These are phyloP conservation scores for Cornus kousa DNA, from an alignment of 148 eudicot genomes.

Conservation along the genomic window DNA sequence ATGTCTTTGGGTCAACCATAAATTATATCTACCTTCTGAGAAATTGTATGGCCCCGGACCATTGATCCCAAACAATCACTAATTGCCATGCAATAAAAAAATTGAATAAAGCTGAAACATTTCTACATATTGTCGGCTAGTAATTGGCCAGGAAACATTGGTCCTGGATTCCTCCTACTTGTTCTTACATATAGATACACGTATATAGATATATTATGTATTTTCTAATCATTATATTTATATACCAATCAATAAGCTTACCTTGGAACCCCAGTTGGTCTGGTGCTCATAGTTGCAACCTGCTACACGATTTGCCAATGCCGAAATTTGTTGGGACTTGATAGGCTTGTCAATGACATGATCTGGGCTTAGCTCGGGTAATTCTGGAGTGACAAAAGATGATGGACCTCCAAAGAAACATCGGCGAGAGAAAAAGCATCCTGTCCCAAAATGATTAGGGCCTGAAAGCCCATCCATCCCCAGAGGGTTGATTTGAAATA, in stretches of 20 bases:
- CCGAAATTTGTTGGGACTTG: conserved; percentile 1
- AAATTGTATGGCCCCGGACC: too few relatives aligned
- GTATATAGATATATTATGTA: too few relatives aligned
- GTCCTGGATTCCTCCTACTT: too few relatives aligned
- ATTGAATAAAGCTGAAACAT: too few relatives aligned
- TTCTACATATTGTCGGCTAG: too few relatives aligned
- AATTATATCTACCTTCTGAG: too few relatives aligned
- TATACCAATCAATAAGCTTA: not conserved
- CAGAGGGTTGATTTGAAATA: conserved; percentile 36
- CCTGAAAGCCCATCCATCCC: conserved; percentile 71
- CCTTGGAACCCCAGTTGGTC: conserved; percentile 42
- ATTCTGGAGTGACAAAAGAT: conserved; percentile 11
- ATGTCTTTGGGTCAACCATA: too few relatives aligned
- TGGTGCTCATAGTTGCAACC: conserved; percentile 31
- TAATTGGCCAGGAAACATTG: too few relatives aligned
- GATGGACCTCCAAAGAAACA: conserved; percentile 44
- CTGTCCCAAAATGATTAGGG: conserved; percentile 61
- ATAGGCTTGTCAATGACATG: conserved; percentile 15
- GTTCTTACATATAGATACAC: too few relatives aligned
- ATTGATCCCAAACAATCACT: too few relatives aligned
- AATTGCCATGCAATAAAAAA: too few relatives aligned
- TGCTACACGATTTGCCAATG: conserved; percentile 26
- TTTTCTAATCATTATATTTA: too few relatives aligned
- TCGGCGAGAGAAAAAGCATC: conserved; percentile 59
- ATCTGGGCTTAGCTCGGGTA: conserved; percentile 23